Evolutionary conservation across 2,329 filamentous ascomycete genomes (phyloP), one percentile per base, ranked within the genome.

Genomic region (Apiospora malaysiana): DNA sequence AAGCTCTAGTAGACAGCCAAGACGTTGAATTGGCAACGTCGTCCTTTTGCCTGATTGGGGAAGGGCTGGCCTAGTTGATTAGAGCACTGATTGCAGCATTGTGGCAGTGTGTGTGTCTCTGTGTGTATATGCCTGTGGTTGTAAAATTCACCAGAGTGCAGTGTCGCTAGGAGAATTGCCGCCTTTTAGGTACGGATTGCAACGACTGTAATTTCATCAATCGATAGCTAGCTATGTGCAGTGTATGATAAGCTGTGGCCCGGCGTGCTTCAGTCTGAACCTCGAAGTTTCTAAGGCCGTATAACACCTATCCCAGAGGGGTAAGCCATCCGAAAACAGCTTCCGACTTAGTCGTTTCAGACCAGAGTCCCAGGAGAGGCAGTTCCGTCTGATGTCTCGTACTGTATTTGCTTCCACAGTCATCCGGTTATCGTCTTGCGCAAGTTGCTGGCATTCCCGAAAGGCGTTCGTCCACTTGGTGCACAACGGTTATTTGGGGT

Each of bases 401-500:
- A 27, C 18, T 14, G 14, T 32, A 56, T 18, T 21, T 32, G 25
- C 49, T 5, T 32, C 23, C 49, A 18, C 5, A 8, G 8, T n/a
- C 9, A 27, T 18, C 2, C 37, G 51, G 27, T 12, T 21, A 5
- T 2, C 6, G 2, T 21, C 4, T 59, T 37, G 51, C 51, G 16
- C 9, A 18, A n/a, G 27, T 7, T 37, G 9, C 9, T 59, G 18
- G 18, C 1, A 18, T n/a, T 27, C 18, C 9, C 45, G 9, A 40
- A 63, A 40, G 27, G 18, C 18, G 56, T 14, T 14, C 32, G 40
- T 12, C 56, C 56, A 8, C 7, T 21, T 32, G 51, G 25, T 18
- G 51, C 27, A 40, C 56, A 9, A 7, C 21, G 21, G 27, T 68
- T 85, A 90, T 82, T 90, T 91, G 63, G 89, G 89, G 78, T 91